Evolutionary conservation across 164 flowering plant species (phyloP).

Genomic region (Aristolochia californica): DNA sequence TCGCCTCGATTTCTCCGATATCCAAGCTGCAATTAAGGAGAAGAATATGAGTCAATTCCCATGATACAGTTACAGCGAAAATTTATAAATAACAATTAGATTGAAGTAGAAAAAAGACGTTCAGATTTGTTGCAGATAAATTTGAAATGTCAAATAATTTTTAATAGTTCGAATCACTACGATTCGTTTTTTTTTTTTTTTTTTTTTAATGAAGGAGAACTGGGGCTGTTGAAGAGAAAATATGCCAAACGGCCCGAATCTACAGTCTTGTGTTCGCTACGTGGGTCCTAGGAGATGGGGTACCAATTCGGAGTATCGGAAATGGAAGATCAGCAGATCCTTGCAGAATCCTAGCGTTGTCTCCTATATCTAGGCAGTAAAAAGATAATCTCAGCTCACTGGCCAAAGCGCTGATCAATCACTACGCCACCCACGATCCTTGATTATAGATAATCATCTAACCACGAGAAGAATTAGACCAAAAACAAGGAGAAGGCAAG

Average conservation of each 20-base stretch:
- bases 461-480: constrained; percentile 9
- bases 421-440: constrained; percentile 2
- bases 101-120: neutral
- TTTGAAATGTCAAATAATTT: too few species aligned
- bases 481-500: neutral
- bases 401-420: neutral
- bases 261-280: neutral
- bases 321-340: too few species aligned
- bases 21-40: constrained; percentile 60
- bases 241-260: too few species aligned
- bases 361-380: too few species aligned
- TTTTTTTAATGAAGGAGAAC: too few species aligned
- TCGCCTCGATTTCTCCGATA: constrained; percentile 72
- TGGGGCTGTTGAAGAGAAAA: too few species aligned
- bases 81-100: neutral
- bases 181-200: too few species aligned
- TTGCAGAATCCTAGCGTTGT: too few species aligned
- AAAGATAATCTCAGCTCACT: neutral
- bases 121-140: too few species aligned
- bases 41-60: neutral
- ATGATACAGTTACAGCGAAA: neutral
- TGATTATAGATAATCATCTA: constrained; percentile 17
- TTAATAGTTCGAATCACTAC: neutral
- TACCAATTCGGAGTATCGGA: neutral
- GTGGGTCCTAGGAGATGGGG: neutral